Base-by-base conservation (phyloP, 2,329 filamentous ascomycete genomes). In the Alternaria arbusti region DNA sequence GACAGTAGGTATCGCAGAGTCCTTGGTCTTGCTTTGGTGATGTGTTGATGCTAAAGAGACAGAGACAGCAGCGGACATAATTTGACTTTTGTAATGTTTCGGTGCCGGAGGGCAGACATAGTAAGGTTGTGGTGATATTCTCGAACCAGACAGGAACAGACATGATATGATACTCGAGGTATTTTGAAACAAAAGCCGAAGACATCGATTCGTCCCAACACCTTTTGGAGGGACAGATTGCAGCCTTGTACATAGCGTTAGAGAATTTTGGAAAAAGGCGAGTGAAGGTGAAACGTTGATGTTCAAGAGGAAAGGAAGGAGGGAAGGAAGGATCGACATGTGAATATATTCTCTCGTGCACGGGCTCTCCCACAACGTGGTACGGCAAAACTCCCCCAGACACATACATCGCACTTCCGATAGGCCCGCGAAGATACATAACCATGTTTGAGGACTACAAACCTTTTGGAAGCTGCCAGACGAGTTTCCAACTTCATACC, bases 11-110 rank as follows among this genome's bases (percentile, higher is more conserved):
- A 6, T 17, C 36, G n/a, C 3, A 17, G 9, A 40, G 36, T 3
- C 36, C 36, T 17, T 40, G 4, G 9, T 40, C 0, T 17, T 40
- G 36, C n/a, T 17, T 40, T 6, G n/a, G 1, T 40, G 36, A 3
- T 40, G 5, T 40, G 36, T 40, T 17, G n/a, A 3, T 40, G 0
- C 1, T 0, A 10, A 1, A 17, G 36, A 2, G 1, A 1, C n/a
- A 40, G n/a, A 40, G 36, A 40, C 36, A 40, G n/a, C 36, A 1
- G 36, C 36, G 2, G n/a, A 17, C n/a, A 40, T 17, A 4, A 2
- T 6, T 0, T 17, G 9, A 17, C 15, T 40, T 40, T 17, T 2
- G 36, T 17, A 0, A 11, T 17, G 0, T 17, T 40, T 40, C 2
- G 36, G 9, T 17, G 9, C 36, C 36, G 0, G 36, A 40, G 1